Evolutionary conservation across 805 yeast species (phyloP).

Genomic region (Candida broadrunensis): DNA sequence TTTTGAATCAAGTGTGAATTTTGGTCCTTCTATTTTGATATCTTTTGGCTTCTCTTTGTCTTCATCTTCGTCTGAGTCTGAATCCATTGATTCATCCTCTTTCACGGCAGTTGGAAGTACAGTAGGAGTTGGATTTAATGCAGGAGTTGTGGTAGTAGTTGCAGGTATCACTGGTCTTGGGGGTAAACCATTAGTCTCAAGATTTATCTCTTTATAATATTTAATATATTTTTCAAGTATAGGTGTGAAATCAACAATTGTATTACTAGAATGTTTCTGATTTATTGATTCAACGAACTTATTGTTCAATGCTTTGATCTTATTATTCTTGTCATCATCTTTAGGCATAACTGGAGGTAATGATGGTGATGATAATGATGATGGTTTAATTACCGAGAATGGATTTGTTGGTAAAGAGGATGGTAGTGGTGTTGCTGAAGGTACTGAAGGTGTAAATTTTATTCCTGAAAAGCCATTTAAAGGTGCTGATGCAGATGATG

Average conservation of each 20-base stretch:
- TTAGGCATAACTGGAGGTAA: neutral
- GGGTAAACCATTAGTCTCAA: neutral
- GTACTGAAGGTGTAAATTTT: neutral
- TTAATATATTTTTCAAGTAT: conserved; percentile 57
- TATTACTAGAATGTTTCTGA: conserved; percentile 37
- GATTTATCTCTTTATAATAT: conserved; percentile 35
- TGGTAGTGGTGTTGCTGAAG: neutral
- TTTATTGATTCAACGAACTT: conserved; percentile 52
- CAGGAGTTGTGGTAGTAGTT: neutral
- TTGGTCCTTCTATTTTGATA: conserved; percentile 34
- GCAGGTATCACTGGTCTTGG: neutral
- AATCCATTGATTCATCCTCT: neutral
- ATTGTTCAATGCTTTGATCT: conserved; percentile 63
- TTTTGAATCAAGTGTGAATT: conserved; percentile 25
- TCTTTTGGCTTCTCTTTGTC: conserved; percentile 22
- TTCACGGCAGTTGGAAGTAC: neutral
- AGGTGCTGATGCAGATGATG: neutral
- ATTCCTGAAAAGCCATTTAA: conserved; percentile 4
- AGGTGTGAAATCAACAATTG: conserved; percentile 54
- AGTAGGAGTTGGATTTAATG: neutral
- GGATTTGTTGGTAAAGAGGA: neutral
- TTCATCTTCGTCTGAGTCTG: conserved; percentile 24
- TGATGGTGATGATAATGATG: neutral
- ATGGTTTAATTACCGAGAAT: neutral
- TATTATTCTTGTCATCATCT: conserved; percentile 36